Evolutionary conservation across 2,329 filamentous ascomycete genomes (phyloP).

Genomic region (Coniochaeta sp.): DNA sequence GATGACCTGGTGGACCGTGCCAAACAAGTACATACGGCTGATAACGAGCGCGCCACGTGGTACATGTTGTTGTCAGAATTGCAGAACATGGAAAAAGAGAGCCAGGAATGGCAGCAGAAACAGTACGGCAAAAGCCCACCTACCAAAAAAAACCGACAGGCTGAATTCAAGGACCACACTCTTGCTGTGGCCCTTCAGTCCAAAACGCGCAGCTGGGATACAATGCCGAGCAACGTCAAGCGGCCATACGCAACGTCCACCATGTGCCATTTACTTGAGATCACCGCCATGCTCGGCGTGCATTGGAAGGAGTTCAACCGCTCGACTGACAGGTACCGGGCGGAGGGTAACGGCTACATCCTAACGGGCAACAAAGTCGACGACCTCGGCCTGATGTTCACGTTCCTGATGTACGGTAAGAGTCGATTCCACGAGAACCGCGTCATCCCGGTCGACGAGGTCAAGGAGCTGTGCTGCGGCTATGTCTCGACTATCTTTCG

Average conservation of each 20-base stretch:
- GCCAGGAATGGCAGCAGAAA: constrained; percentile 35
- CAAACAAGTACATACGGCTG: constrained; percentile 42
- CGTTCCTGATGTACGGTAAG: constrained; percentile 42
- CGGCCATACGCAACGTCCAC: constrained; percentile 47
- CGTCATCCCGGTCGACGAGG: constrained; percentile 43
- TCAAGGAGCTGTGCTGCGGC: constrained; percentile 51
- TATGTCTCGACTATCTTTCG: constrained; percentile 48
- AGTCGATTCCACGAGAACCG: constrained; percentile 41
- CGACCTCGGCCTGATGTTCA: constrained; percentile 48
- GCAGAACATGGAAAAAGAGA: constrained; percentile 42
- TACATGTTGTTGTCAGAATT: constrained; percentile 40
- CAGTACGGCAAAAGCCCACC: constrained; percentile 19
- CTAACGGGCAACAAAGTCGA: constrained; percentile 36
- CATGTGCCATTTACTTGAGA: constrained; percentile 49
- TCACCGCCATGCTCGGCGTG: constrained; percentile 45
- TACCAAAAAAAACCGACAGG: background rate
- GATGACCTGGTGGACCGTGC: constrained; percentile 9
- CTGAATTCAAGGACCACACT: constrained; percentile 24
- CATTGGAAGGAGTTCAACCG: constrained; percentile 54
- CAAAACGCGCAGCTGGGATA: constrained; percentile 42
- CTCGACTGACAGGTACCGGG: constrained; percentile 41
- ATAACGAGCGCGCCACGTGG: constrained; percentile 52
- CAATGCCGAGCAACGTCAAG: constrained; percentile 38
- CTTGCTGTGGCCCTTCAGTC: constrained; percentile 37
- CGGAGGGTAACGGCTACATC: constrained; percentile 48